Percentiles rank a stretch among this genome's conserved stretches.
Evolutionary conservation across 495 filamentous ascomycete genomes (phyloP).

Genomic region (Penicillium bovifimosum): DNA sequence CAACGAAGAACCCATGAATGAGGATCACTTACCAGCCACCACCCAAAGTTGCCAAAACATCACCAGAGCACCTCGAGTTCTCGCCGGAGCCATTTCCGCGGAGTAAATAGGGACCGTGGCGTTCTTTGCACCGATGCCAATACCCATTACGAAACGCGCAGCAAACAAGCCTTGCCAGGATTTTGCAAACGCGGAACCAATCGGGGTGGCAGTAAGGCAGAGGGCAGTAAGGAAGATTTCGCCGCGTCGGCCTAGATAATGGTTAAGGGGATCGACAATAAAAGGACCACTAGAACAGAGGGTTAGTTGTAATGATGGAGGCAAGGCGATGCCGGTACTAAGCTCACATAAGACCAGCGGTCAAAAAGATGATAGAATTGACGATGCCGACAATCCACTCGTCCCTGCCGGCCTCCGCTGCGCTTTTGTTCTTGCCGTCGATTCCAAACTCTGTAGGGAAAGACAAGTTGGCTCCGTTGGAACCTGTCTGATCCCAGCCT

Average conservation of each 20-base stretch:
- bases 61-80: slow-evolving; percentile 57
- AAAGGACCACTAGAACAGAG: slow-evolving; percentile 40
- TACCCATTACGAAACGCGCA: slow-evolving; percentile 51
- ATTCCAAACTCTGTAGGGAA: slow-evolving; percentile 53
- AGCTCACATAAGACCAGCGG: slow-evolving; percentile 37
- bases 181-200: slow-evolving; percentile 46
- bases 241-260: slow-evolving; percentile 49
- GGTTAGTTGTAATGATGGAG: slow-evolving; percentile 14
- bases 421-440: slow-evolving; percentile 17
- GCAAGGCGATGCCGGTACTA: slow-evolving; percentile 18
- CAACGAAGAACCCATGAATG: neutral
- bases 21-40: slow-evolving; percentile 14
- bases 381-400: slow-evolving; percentile 56
- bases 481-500: slow-evolving; percentile 64
- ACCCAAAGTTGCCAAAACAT: slow-evolving; percentile 61
- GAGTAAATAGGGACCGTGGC: slow-evolving; percentile 61
- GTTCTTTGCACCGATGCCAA: slow-evolving; percentile 59
- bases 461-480: slow-evolving; percentile 60
- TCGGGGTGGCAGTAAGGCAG: slow-evolving; percentile 44
- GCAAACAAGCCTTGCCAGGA: slow-evolving; percentile 52
- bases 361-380: slow-evolving; percentile 42
- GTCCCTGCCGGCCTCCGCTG: slow-evolving; percentile 19
- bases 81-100: slow-evolving; percentile 56
- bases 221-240: slow-evolving; percentile 52
- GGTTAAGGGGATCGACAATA: slow-evolving; percentile 50